Base-by-base conservation (phyloP, 805 yeast species). In the Ogataea paradorogensis region DNA sequence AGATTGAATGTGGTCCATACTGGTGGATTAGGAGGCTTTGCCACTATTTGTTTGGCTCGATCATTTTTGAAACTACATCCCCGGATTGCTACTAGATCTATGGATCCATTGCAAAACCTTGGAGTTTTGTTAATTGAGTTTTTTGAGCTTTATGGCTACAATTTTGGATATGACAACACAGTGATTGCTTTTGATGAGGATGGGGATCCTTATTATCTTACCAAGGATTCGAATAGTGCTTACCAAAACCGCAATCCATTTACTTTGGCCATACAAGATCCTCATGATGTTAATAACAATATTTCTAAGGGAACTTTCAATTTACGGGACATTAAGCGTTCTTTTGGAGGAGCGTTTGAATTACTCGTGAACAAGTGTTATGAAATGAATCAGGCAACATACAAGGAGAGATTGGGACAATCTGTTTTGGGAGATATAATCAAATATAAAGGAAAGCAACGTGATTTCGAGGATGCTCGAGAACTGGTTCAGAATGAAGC, bases 21-120 rank as follows among this genome's bases (percentile, higher is more conserved):
- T 15, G 99, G 99, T 36, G 98, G 98, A 0, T 66, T 91, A 5
- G 98, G 99, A 29, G 98, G 98, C 0, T 91, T 83, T 59, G 79
- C 96, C 7, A 85, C 87, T n/a, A 87, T 90, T 30, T 89, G 96
- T 53, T 56, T 93, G 56, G 88, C 84, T 13, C 81, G 80, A 52
- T 80, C 91, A 13, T 89, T 90, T 55, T 62, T 90, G 46, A 74
- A 70, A 50, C 66, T 84, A 46, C 98, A 91, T 59, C 96, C 96
- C 11, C 71, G 89, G 48, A 56, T 88, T 9, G 59, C 81, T 2
- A 77, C 95, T 0, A 71, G 76, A 6, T 77, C 78, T 32, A 82
- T 89, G 40, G 71, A 75, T 34, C 79, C 88, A 2, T 50, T 75
- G 50, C 84, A 82, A 29, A 91, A 93, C 55, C 62, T 91, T 41